phyloP scores from a whole-genome alignment of 2,329 filamentous ascomycete genomes.

The Aspergillus novofumigatus region DNA sequence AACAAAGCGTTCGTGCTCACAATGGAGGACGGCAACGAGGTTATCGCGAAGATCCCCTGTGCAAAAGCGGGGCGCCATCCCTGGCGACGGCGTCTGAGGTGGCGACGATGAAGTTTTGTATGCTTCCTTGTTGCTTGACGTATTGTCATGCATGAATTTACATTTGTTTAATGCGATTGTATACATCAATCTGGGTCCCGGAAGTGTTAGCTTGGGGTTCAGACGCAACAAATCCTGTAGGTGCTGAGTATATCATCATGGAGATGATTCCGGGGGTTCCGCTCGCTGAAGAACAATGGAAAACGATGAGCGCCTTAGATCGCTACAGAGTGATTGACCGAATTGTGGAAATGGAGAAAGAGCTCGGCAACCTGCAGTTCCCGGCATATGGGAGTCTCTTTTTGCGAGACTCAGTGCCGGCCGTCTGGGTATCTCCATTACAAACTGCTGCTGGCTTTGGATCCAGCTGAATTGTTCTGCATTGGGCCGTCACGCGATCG shows the following conservation, averaged over 20 bases:
- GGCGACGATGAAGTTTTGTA: slow-evolving; percentile 30
- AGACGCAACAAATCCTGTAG: slow-evolving; percentile 30
- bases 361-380: slow-evolving; percentile 23
- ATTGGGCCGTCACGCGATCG: slow-evolving; percentile 14
- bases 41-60: slow-evolving; percentile 24
- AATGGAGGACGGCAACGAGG: slow-evolving; percentile 19
- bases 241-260: slow-evolving; percentile 41
- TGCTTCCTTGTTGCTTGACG: background rate
- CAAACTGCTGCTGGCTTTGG: slow-evolving; percentile 11
- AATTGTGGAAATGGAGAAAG: slow-evolving; percentile 24
- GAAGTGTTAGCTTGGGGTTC: slow-evolving; percentile 31
- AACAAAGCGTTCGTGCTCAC: slow-evolving; percentile 24
- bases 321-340: slow-evolving; percentile 18
- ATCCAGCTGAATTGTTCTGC: slow-evolving; percentile 14
- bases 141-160: background rate
- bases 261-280: slow-evolving; percentile 32
- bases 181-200: slow-evolving; percentile 28
- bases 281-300: slow-evolving; percentile 28
- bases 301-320: slow-evolving; percentile 22
- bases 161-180: slow-evolving; percentile 9
- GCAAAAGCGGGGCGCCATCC: slow-evolving; percentile 20
- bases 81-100: slow-evolving; percentile 34
- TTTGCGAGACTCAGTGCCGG: slow-evolving; percentile 12
- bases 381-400: slow-evolving; percentile 34
- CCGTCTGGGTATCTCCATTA: slow-evolving; percentile 3